Conservation (phyloP, 1,284 basidiomycete species). For the Fistulina hepatica region DNA sequence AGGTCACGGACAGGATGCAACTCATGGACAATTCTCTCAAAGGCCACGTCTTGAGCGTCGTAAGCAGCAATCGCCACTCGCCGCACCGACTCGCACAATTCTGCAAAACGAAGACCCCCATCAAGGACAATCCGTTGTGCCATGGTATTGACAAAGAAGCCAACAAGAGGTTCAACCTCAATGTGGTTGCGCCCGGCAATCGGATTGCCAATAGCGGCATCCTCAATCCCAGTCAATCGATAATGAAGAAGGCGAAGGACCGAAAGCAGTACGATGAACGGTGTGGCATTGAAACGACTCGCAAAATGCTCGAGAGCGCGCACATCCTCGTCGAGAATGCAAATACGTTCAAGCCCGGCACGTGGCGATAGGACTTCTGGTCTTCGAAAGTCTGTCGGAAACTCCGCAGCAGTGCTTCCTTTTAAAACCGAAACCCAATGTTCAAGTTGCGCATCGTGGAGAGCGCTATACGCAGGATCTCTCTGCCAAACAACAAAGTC, state of each 20-base stretch:
- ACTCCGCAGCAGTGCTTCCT: neutral
- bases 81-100: neutral
- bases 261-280: neutral
- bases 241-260: neutral
- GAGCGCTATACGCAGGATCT: neutral
- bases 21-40: neutral
- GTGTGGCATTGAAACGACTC: neutral
- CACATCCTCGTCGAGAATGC: neutral
- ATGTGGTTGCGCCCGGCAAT: neutral
- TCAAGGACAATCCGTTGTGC: neutral
- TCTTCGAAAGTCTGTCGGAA: neutral
- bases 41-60: neutral
- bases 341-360: neutral
- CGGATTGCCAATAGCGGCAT: neutral
- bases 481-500: neutral
- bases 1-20: neutral
- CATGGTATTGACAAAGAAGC: conserved; percentile 1
- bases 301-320: neutral
- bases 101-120: neutral
- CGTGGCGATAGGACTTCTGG: neutral
- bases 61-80: neutral
- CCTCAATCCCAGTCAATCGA: neutral
- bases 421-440: neutral
- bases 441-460: neutral
- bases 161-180: neutral